A percentile compares a stretch with the other conserved stretches of the same genome.
phyloP scores from a whole-genome alignment of 257 asterid species.

The Nemophila menziesii region DNA sequence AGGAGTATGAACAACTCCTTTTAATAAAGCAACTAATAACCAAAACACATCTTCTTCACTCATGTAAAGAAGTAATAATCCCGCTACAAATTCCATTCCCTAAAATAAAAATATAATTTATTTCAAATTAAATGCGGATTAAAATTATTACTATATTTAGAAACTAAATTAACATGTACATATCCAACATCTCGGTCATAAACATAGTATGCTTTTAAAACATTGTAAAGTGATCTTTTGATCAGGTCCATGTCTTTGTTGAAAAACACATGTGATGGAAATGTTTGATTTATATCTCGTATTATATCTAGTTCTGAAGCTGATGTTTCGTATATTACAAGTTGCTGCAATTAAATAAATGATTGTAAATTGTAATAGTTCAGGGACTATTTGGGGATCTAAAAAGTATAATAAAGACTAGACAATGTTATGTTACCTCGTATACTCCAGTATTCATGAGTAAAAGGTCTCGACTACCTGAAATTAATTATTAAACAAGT shows the following conservation, averaged over 20 bases:
- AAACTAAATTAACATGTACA: slow-evolving; percentile 78
- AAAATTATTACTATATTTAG: background rate
- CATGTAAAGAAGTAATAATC: slow-evolving; percentile 94
- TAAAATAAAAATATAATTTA: slow-evolving; percentile 36
- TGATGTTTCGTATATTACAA: slow-evolving; percentile 93
- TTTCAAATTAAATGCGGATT: background rate
- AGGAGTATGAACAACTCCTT: slow-evolving; percentile 98
- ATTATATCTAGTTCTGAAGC: slow-evolving; percentile 96
- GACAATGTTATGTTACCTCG: slow-evolving; percentile 64
- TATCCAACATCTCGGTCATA: slow-evolving; percentile 96
- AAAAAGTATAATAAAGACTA: too few species aligned
- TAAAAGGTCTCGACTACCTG: slow-evolving; percentile 98
- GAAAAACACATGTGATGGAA: slow-evolving; percentile 97
- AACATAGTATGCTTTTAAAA: slow-evolving; percentile 93
- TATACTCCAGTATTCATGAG: slow-evolving; percentile 95
- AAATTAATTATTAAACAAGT: slow-evolving; percentile 91
- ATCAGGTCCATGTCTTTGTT: slow-evolving; percentile 99
- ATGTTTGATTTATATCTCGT: slow-evolving; percentile 95
- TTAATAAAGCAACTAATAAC: slow-evolving; percentile 91
- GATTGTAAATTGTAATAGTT: background rate
- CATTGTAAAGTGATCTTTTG: slow-evolving; percentile 97
- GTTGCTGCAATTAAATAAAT: slow-evolving; percentile 91
- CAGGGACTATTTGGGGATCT: too few species aligned
- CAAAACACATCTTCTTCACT: slow-evolving; percentile 99
- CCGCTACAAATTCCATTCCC: slow-evolving; percentile 99